Conservation (phyloP, 768 basidiomycete species). For the Russula emetica region DNA sequence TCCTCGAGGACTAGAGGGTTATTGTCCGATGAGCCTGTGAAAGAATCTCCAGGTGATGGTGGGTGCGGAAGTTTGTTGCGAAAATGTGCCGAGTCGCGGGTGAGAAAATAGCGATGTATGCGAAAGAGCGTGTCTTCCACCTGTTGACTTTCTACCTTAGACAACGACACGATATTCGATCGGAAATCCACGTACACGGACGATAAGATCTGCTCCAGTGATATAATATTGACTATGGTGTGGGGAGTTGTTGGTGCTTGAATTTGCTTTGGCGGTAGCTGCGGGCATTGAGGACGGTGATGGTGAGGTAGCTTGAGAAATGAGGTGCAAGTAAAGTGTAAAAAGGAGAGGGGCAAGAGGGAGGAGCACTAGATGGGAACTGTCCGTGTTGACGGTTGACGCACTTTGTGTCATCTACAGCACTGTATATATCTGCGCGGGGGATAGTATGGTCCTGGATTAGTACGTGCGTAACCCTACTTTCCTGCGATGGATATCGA, state of each 20-base stretch:
- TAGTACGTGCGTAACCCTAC: neutral
- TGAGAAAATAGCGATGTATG: slow-evolving; percentile 31
- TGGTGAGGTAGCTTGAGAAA: neutral
- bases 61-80: slow-evolving; percentile 29
- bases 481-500: slow-evolving; percentile 1
- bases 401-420: neutral
- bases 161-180: neutral
- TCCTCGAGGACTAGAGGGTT: slow-evolving; percentile 33
- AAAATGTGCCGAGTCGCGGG: slow-evolving; percentile 33
- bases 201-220: slow-evolving; percentile 47
- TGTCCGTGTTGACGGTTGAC: neutral
- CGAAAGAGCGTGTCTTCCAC: slow-evolving; percentile 18
- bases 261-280: neutral
- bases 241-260: slow-evolving; percentile 27
- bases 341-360: neutral
- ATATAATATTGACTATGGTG: slow-evolving; percentile 46
- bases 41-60: slow-evolving; percentile 26
- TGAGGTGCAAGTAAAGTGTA: neutral
- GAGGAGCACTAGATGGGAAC: neutral
- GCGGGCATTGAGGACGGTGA: neutral
- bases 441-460: neutral
- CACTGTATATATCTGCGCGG: slow-evolving; percentile 19
- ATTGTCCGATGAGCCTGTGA: slow-evolving; percentile 31
- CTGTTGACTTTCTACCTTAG: neutral
- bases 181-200: slow-evolving; percentile 30